Evolutionary conservation across 2,329 filamentous ascomycete species (phyloP), one percentile per base, ranked within the genome.

Genomic region (Mycosphaerella arachidis): DNA sequence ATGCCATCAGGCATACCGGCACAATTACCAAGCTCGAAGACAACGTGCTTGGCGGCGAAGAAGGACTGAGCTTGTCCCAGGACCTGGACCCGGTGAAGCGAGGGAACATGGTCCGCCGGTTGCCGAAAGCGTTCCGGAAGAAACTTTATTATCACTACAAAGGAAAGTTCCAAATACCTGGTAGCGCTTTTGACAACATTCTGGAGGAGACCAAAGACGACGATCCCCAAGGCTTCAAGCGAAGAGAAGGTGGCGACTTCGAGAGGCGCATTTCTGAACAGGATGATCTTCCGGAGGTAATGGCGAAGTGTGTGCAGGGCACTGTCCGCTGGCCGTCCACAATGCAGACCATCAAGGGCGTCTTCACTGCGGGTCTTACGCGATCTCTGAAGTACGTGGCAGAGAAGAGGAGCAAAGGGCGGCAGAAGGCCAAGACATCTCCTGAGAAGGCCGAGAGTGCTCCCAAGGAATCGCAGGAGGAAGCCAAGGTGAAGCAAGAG

Each of bases 111-210:
- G 93, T 99, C 9, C 86, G 94, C 5, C 88, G 94, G 12, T 80
- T 99, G 10, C 94, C 94, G 4, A 88, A 89, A 68, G 82, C 86
- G 6, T 97, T 99, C 81, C 86, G 94, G 40, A 85, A 89, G 56
- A 92, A 91, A 60, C 80, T 99, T 0, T 99, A 99, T 77, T 96
- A 96, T 75, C 87, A 92, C 70, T 99, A 97, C 74, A 92, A 96
- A 74, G 87, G 88, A 72, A 93, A 96, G 70, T 95, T 92, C 70
- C 83, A 84, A 58, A 94, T 99, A 48, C 91, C 93, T 0, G 86
- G 86, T 16, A 83, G 84, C 4, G 91, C 96, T 57, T 99, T 96
- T 74, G 81, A 90, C 69, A 83, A 85, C 69, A 92, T 97, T 86
- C 87, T 97, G 75, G 83, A 90, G 60, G 84, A 86, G n/a, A 85